Evolutionary conservation across 306 rosid genomes (phyloP), one percentile per base, ranked within the genome.

Genomic region (Cyamopsis tetragonoloba): DNA sequence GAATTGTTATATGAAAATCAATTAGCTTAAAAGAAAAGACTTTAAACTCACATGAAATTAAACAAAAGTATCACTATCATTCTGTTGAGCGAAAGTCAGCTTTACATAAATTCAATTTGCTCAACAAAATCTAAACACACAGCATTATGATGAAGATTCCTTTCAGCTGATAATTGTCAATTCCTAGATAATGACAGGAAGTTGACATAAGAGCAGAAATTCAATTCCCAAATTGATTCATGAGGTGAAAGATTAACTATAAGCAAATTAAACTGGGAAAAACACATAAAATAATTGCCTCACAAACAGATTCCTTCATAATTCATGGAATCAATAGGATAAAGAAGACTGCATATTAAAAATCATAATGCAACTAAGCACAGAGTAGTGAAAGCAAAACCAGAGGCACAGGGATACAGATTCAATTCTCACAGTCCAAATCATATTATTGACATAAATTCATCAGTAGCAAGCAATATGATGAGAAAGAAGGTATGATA

Each of bases 351-450:
- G 39, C 59, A 20, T 17, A 34, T n/a, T n/a, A n/a, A 4, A 10
- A 23, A 37, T 42, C 49, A 51, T 11, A 75, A 71, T 15, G 48
- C 43, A 50, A 44, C 19, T 43, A 56, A 41, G n/a, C 32, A 46
- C 3, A n/a, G n/a, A n/a, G n/a, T n/a, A n/a, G n/a, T 38, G 7
- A 22, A 28, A 72, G 9, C 57, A 30, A 24, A 54, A 5, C 47
- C 31, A 62, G 60, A 63, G 24, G 68, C 67, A 78, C 30, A 39
- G 19, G 59, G 60, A 42, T 64, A 47, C 28, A 66, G 57, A 55
- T 70, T 38, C 31, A 68, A 47, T 60, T 75, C 32, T 28, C 38
- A 47, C 7, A n/a, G 42, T 60, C 35, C 55, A 78, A 49, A 18
- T n/a, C 24, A 48, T 49, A 9, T 51, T 27, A 13, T 32, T 12